phyloP scores from a whole-genome alignment of 176 grass and related monocot genomes.

The Juncus effusus region DNA sequence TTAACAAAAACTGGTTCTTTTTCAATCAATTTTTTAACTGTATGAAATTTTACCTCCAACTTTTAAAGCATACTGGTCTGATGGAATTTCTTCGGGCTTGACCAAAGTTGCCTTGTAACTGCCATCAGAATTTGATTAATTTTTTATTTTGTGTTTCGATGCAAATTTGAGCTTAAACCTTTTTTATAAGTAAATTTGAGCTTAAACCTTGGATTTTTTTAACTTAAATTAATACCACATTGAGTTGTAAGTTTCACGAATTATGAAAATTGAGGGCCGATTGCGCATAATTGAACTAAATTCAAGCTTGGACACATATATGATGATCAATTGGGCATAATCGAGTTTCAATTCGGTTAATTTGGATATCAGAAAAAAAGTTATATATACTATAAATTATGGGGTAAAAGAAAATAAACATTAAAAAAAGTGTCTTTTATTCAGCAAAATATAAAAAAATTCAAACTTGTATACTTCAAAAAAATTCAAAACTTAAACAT shows the following conservation, averaged over 20 bases:
- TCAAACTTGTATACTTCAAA: not conserved
- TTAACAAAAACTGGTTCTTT: no score
- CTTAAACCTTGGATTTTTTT: not conserved
- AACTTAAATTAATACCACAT: slow-evolving; percentile 46
- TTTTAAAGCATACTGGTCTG: slow-evolving; percentile 52
- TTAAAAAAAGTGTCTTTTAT: no score
- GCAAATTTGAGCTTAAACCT: slow-evolving; percentile 35
- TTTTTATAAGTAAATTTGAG: slow-evolving; percentile 31
- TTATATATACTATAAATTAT: no score
- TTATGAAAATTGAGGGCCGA: slow-evolving; percentile 38
- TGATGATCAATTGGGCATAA: no score
- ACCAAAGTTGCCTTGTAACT: slow-evolving; percentile 61
- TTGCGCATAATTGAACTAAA: not conserved
- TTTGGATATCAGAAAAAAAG: slow-evolving; percentile 31
- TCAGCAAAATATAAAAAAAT: not conserved
- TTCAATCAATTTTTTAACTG: no score
- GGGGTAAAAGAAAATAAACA: no score
- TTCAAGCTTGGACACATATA: not conserved
- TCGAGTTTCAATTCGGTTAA: slow-evolving; percentile 16
- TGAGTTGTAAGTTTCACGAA: slow-evolving; percentile 47
- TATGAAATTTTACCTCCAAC: slow-evolving; percentile 42
- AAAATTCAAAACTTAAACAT: not conserved
- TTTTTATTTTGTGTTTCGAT: no score
- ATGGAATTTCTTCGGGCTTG: slow-evolving; percentile 37
- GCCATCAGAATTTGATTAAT: not conserved